Conservation (phyloP, 768 basidiomycete species). For the Pholiota molesta region DNA sequence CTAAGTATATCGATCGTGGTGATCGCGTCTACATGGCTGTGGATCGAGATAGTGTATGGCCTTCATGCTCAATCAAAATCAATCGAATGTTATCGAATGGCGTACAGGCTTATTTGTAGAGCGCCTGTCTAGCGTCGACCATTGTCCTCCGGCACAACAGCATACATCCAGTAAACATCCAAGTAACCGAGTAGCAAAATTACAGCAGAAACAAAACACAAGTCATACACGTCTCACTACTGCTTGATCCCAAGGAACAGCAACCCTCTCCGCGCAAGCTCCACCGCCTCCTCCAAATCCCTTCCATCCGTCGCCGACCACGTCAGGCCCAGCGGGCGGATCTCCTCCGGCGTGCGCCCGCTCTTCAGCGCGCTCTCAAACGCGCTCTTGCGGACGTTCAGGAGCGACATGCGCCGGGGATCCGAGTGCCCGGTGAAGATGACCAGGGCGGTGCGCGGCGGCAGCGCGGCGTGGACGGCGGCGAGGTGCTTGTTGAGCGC, state of each 20-base stretch:
- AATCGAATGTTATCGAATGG: too few species aligned
- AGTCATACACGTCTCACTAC: conserved; percentile 18
- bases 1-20: background rate
- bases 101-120: too few species aligned
- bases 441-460: conserved; percentile 78
- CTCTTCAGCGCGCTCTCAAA: conserved; percentile 70
- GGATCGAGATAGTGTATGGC: too few species aligned
- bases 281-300: conserved; percentile 79
- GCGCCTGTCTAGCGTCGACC: too few species aligned
- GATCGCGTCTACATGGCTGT: background rate
- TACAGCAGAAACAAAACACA: background rate
- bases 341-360: conserved; percentile 59
- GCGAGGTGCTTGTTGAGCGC: conserved; percentile 64
- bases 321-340: conserved; percentile 47
- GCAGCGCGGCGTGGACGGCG: conserved; percentile 67
- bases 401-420: conserved; percentile 75
- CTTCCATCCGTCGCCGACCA: conserved; percentile 83
- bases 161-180: background rate
- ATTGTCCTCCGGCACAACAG: too few species aligned
- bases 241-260: conserved; percentile 73
- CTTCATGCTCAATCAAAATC: too few species aligned
- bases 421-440: conserved; percentile 90
- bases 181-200: background rate
- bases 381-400: conserved; percentile 68
- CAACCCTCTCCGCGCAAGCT: conserved; percentile 79